phyloP scores from a whole-genome alignment of 768 basidiomycete species.

The Phaffia tasmanica region DNA sequence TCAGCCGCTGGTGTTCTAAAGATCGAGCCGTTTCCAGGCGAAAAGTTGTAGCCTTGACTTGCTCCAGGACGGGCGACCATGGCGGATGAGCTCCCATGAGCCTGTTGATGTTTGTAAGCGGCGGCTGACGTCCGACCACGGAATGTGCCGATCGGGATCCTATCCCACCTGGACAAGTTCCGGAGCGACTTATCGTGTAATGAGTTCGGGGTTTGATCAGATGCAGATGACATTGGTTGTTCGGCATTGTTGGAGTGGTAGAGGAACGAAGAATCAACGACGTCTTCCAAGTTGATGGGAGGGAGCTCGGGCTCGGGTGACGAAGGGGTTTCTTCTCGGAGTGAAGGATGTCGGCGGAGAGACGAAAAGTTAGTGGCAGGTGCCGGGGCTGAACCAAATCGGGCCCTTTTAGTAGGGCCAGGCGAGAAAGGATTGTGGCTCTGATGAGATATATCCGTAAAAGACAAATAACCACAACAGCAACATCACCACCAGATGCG shows the following conservation, averaged over 20 bases:
- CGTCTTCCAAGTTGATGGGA: constrained; percentile 22
- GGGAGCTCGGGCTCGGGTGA: constrained; percentile 16
- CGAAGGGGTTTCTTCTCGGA: constrained; percentile 22
- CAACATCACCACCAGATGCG: background rate
- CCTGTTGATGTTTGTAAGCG: constrained; percentile 4
- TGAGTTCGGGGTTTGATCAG: constrained; percentile 7
- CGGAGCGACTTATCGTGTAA: constrained; percentile 6
- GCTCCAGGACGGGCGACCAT: constrained; percentile 1
- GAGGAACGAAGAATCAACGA: constrained; percentile 17
- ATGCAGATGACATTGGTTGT: background rate
- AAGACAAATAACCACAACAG: no score
- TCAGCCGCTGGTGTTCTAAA: background rate
- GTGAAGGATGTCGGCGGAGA: background rate
- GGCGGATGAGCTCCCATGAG: no score
- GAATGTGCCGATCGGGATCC: constrained; percentile 26
- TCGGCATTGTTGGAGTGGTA: constrained; percentile 13
- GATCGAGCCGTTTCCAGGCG: constrained; percentile 1
- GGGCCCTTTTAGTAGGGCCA: constrained; percentile 17
- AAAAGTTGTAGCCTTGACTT: background rate
- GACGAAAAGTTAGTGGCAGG: background rate
- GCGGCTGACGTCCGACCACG: constrained; percentile 16
- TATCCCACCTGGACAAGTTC: constrained; percentile 19
- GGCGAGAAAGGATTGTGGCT: constrained; percentile 14
- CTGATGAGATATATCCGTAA: background rate
- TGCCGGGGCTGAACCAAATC: constrained; percentile 13